phyloP scores from a whole-genome alignment of 1,139 yeast species.

The Suhomyces coccinellae region DNA sequence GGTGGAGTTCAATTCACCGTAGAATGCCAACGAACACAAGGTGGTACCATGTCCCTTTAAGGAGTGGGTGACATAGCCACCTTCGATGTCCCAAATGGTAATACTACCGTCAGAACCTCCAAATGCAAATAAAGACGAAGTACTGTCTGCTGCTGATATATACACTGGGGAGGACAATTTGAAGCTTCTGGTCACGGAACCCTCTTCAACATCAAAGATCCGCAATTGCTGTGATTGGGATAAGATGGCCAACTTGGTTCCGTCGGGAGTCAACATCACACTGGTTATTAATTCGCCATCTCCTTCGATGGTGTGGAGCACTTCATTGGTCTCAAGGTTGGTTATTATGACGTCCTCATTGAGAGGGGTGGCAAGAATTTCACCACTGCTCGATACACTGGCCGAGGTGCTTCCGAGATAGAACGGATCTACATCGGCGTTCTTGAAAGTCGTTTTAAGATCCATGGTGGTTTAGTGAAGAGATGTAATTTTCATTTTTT shows the following conservation, averaged over 20 bases:
- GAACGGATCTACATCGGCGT: slow-evolving; percentile 58
- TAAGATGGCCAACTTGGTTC: slow-evolving; percentile 63
- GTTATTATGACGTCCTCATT: slow-evolving; percentile 73
- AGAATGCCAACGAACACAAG: slow-evolving; percentile 71
- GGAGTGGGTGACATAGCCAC: slow-evolving; percentile 85
- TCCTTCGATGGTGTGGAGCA: slow-evolving; percentile 68
- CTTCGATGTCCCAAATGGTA: slow-evolving; percentile 89
- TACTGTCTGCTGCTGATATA: slow-evolving; percentile 71
- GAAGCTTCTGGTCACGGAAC: slow-evolving; percentile 51
- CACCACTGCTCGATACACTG: slow-evolving; percentile 63
- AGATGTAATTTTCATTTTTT: slow-evolving; percentile 4
- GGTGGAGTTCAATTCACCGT: slow-evolving; percentile 67
- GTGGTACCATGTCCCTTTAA: slow-evolving; percentile 96
- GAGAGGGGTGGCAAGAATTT: slow-evolving; percentile 75
- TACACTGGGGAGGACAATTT: slow-evolving; percentile 79
- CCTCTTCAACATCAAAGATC: slow-evolving; percentile 53
- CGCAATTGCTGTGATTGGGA: slow-evolving; percentile 85
- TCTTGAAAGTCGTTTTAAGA: slow-evolving; percentile 35
- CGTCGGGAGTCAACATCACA: slow-evolving; percentile 75
- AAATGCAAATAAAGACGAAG: slow-evolving; percentile 84
- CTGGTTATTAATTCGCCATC: slow-evolving; percentile 85
- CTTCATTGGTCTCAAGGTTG: slow-evolving; percentile 56
- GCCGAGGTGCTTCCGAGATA: slow-evolving; percentile 85
- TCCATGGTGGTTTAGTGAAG: slow-evolving; percentile 22
- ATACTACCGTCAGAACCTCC: slow-evolving; percentile 96